Evolutionary conservation across 2,329 filamentous ascomycete genomes (phyloP), one percentile per base, ranked within the genome.

Genomic region (Aspergillus phoenicis): DNA sequence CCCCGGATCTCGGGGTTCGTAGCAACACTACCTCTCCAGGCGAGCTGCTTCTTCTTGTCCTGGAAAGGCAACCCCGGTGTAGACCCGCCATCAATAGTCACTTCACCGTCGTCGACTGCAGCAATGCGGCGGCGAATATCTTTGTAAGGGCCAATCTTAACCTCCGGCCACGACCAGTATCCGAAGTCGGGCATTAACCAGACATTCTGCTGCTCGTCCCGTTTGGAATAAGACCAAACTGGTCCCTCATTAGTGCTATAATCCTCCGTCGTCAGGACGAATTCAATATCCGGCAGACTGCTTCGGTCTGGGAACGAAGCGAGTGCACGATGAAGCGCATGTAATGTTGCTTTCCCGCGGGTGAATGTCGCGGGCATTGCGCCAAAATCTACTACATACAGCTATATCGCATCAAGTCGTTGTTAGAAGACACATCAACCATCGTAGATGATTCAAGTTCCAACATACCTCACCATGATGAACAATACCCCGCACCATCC

Each of bases 131-230:
- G 68, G 4, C 77, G 73, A 30, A 81, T 73, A 59, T 80, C 77
- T n/a, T 73, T 71, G 67, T 81, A 80, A 5, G 78, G 70, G 2
- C 80, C 77, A 22, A 79, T 77, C 60, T 77, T 75, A 17, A 80
- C 78, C 60, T 83, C 80, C 2, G 81, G 81, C 81, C 81, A 84
- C 8, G 78, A 75, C 80, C 81, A 85, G 71, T 82, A 83, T 36
- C 81, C 82, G 64, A 84, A 84, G 64, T 84, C 82, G 0, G 82
- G 82, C 70, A 84, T 83, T 20, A 84, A 70, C 82, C 82, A 84
- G 47, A 75, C 71, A 13, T 75, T 68, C 7, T 69, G 69, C 36
- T 81, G 75, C n/a, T 75, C 72, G 8, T 74, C 69, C 38, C 64
- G 72, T 52, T 73, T 77, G 3, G 79, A 76, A 63, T 80, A 83